Conservation (phyloP, 2,329 filamentous ascomycete species). For the Monosporascus sp. region DNA sequence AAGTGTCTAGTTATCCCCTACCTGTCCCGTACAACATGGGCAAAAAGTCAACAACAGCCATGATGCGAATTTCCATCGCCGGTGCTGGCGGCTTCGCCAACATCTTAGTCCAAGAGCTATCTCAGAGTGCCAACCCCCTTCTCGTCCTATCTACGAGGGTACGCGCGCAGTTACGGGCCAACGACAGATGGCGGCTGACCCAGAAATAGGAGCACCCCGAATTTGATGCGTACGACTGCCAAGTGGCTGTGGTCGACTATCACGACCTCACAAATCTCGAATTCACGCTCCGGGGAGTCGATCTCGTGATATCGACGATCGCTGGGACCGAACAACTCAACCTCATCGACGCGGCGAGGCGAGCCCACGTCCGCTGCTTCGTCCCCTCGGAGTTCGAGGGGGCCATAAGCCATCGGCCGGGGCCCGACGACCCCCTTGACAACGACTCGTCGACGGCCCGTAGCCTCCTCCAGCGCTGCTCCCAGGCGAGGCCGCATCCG, state of each 20-base stretch:
- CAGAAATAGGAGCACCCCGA: slow-evolving; percentile 46
- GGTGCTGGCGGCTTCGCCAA: slow-evolving; percentile 56
- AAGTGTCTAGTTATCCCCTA: background rate
- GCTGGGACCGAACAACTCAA: slow-evolving; percentile 61
- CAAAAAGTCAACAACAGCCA: slow-evolving; percentile 26
- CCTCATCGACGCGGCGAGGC: slow-evolving; percentile 66
- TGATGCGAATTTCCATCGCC: slow-evolving; percentile 58
- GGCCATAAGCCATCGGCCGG: slow-evolving; percentile 46
- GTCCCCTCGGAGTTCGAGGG: slow-evolving; percentile 75
- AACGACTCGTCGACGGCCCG: slow-evolving; percentile 54
- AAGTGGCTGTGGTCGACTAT: slow-evolving; percentile 67
- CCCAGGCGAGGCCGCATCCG: slow-evolving; percentile 35
- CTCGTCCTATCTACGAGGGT: slow-evolving; percentile 66
- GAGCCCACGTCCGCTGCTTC: slow-evolving; percentile 61
- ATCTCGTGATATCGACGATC: slow-evolving; percentile 72
- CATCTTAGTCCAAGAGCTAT: slow-evolving; percentile 54
- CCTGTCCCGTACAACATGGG: slow-evolving; percentile 13
- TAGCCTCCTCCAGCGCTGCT: slow-evolving; percentile 41
- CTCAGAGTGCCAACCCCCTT: slow-evolving; percentile 60
- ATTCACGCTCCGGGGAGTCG: slow-evolving; percentile 65
- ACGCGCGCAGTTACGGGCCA: background rate
- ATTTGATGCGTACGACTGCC: slow-evolving; percentile 52
- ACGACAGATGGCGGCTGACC: slow-evolving; percentile 5
- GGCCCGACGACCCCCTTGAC: slow-evolving; percentile 52
- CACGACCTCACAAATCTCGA: slow-evolving; percentile 50